Evolutionary conservation across 2,329 filamentous ascomycete species (phyloP), one percentile per base, ranked within the genome.

Genomic region (Ophiostoma ips): DNA sequence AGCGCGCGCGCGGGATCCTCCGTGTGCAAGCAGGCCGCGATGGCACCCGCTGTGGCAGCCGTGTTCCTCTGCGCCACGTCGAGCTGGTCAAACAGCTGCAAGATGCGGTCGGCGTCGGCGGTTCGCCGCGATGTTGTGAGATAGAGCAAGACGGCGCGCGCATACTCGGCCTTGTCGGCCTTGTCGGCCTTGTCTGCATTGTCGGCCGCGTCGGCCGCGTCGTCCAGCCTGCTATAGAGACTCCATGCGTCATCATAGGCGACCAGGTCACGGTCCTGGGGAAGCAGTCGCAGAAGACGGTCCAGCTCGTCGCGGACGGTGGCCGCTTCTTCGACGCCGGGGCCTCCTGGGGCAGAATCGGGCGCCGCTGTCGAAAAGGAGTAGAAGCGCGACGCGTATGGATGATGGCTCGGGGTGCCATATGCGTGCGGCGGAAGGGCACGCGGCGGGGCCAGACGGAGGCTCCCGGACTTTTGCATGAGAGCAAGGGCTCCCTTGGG

Each of bases 71-170:
- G 51, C 0, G 62, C 55, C 2, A 55, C 34, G 1, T 63, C 57
- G 2, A 72, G 58, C 30, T 65, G 59, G 2, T 61, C 60, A 47
- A 76, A 72, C 2, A 76, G 52, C 3, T 69, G 63, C 4, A 66
- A 59, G n/a, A 72, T 64, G 50, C 71, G 68, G 57, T 64, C 64
- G 1, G 66, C 67, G 46, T 76, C 71, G 3, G 69, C 60, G 9
- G 66, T 55, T n/a, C 67, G 65, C 5, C 58, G 59, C 3, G 72
- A 73, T 15, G 56, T 62, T 6, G 69, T 62, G 10, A 77, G 64
- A 44, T 70, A 69, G 2, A 61, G 50, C 1, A 75, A 55, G 18
- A 75, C 62, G 3, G 56, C 45, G 2, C 56, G 59, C 61, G 61
- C 12, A 67, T 54, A 3, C 57, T 55, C 4, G 51, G 41, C 41